Conservation (phyloP, 2,329 filamentous ascomycete species). For the Phialophora macrospora region DNA sequence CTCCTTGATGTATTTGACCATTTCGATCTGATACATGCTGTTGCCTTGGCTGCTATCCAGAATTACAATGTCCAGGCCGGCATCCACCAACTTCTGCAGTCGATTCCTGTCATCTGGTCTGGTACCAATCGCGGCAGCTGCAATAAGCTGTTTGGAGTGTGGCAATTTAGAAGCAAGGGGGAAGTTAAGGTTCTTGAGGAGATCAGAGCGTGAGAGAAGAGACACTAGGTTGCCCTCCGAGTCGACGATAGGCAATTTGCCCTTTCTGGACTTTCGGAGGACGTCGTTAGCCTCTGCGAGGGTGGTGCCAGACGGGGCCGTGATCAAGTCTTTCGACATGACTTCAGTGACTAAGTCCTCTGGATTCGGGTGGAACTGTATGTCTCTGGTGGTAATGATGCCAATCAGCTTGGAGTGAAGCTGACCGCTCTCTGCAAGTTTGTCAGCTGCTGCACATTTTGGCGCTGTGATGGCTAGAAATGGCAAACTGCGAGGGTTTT, state of each 20-base stretch:
- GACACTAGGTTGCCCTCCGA: constrained; percentile 82
- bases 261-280: constrained; percentile 94
- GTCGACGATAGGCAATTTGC: constrained; percentile 93
- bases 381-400: constrained; percentile 96
- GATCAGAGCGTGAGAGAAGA: constrained; percentile 88
- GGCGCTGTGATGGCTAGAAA: constrained; percentile 12
- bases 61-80: constrained; percentile 91
- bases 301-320: constrained; percentile 79
- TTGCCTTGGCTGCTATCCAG: constrained; percentile 97
- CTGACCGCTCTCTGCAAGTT: constrained; percentile 77
- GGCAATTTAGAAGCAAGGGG: constrained; percentile 94
- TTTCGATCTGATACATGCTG: constrained; percentile 97
- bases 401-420: constrained; percentile 95
- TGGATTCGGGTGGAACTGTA: constrained; percentile 87
- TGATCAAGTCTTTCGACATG: constrained; percentile 95
- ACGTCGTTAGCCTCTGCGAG: constrained; percentile 90
- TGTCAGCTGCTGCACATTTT: constrained; percentile 23
- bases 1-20: constrained; percentile 95
- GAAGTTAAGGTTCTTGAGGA: constrained; percentile 99
- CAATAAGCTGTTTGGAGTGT: constrained; percentile 95
- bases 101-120: constrained; percentile 89
- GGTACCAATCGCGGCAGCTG: constrained; percentile 93
- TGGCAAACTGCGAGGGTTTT: constrained; percentile 40
- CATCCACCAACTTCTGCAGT: constrained; percentile 85
- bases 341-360: constrained; percentile 78